Percentiles rank a stretch among this genome's conserved stretches.
Conservation (phyloP, 306 rosid genomes). For the peach (Prunus persica) region DNA sequence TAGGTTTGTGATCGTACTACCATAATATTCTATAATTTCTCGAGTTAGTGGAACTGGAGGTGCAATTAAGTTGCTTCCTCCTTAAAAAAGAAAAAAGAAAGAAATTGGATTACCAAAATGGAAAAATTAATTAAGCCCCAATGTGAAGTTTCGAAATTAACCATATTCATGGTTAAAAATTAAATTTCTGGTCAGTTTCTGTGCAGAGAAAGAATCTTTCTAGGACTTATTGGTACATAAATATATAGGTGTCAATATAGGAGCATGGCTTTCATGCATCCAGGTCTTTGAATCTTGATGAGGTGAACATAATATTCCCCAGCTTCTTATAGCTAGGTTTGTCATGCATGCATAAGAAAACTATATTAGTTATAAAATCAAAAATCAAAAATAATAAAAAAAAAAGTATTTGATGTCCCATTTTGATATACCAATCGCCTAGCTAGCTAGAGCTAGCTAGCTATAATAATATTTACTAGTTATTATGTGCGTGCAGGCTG, state of each 20-base stretch:
- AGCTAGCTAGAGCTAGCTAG: too few relatives aligned
- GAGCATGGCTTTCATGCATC: conserved; percentile 6
- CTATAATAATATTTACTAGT: too few relatives aligned
- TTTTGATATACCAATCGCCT: not conserved
- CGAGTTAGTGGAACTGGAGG: not conserved
- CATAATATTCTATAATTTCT: too few relatives aligned
- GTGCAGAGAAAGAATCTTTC: not conserved
- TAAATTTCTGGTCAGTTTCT: not conserved
- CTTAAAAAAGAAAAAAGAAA: not conserved
- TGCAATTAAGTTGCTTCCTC: not conserved
- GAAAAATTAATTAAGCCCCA: not conserved
- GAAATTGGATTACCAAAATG: not conserved
- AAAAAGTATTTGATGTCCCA: not conserved
- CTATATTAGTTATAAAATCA: not conserved
- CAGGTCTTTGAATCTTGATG: not conserved
- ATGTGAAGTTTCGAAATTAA: not conserved
- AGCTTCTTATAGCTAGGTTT: not conserved
- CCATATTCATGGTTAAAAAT: not conserved
- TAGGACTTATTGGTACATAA: not conserved
- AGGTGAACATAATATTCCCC: not conserved
- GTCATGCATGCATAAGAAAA: not conserved
- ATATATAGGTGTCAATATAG: conserved; percentile 2
- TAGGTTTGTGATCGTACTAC: too few relatives aligned
- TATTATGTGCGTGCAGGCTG: too few relatives aligned
- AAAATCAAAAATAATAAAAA: too few relatives aligned